These are phyloP conservation scores for Clarireedia hainanense DNA, from an alignment of 2,329 filamentous ascomycete genomes.

Conservation along the genomic window DNA sequence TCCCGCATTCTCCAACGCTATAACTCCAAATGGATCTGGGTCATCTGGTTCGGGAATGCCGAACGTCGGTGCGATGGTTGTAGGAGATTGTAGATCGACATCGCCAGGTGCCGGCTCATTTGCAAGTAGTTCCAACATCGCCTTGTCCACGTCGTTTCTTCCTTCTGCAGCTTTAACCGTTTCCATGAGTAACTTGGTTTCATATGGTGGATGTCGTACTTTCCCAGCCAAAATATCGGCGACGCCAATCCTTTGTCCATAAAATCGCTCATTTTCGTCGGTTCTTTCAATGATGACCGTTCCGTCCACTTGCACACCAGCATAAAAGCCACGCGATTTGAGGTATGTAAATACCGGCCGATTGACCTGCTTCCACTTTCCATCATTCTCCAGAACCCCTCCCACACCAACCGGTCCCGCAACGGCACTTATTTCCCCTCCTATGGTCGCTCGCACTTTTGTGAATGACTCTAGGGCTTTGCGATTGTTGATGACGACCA, in stretches of 20 bases:
- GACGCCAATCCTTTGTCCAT: slow-evolving; percentile 57
- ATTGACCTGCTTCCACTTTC: slow-evolving; percentile 47
- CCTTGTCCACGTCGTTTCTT: slow-evolving; percentile 64
- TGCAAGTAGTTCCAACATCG: slow-evolving; percentile 55
- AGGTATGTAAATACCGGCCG: slow-evolving; percentile 73
- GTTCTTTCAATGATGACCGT: slow-evolving; percentile 77
- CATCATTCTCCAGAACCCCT: slow-evolving; percentile 30
- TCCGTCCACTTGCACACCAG: slow-evolving; percentile 78
- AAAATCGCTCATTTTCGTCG: slow-evolving; percentile 86
- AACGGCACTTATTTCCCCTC: slow-evolving; percentile 69
- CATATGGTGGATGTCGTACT: slow-evolving; percentile 23
- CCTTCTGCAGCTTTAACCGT: slow-evolving; percentile 86
- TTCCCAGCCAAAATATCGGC: slow-evolving; percentile 48
- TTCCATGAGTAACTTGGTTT: slow-evolving; percentile 45
- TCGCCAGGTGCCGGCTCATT: slow-evolving; percentile 70
- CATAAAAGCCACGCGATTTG: slow-evolving; percentile 84
- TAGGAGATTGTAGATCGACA: slow-evolving; percentile 43
- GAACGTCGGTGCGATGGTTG: slow-evolving; percentile 45
- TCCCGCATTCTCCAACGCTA: slow-evolving; percentile 84
- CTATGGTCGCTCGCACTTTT: slow-evolving; percentile 68
- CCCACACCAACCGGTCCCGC: slow-evolving; percentile 63
- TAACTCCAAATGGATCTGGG: slow-evolving; percentile 85
- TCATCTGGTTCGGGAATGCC: slow-evolving; percentile 74
- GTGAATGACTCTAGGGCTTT: slow-evolving; percentile 79
- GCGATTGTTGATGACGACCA: slow-evolving; percentile 83